Conservation (phyloP, 768 basidiomycete species). For the Exidia glandulosa region DNA sequence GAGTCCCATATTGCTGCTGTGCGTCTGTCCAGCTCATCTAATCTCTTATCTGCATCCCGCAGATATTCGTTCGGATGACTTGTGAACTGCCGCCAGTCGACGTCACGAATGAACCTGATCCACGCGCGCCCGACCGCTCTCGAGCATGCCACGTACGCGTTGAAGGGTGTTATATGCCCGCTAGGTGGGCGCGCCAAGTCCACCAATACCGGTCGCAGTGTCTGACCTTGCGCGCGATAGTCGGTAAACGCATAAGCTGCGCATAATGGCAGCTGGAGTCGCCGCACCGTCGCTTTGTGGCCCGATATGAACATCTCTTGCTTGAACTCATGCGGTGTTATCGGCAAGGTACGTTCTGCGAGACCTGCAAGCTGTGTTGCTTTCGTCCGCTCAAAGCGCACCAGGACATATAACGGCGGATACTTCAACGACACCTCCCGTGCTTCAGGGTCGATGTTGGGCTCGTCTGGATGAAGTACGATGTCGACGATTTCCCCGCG, state of each 20-base stretch:
- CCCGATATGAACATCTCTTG: constrained; percentile 11
- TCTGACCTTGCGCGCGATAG: constrained; percentile 33
- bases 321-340: constrained; percentile 13
- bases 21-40: too few relatives aligned
- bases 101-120: too few relatives aligned
- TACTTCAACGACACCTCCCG: constrained; percentile 14
- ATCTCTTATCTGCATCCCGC: too few relatives aligned
- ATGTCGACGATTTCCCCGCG: constrained; percentile 24
- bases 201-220: constrained; percentile 24
- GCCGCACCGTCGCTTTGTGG: constrained; percentile 5
- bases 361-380: constrained; percentile 17
- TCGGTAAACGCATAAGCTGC: constrained; percentile 32
- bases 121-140: too few relatives aligned
- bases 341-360: constrained; percentile 20
- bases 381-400: constrained; percentile 20
- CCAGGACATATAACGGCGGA: constrained; percentile 20
- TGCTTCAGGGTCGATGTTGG: neutral
- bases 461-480: constrained; percentile 22
- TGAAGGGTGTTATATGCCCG: constrained; percentile 24
- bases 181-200: constrained; percentile 27
- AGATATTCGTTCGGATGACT: too few relatives aligned
- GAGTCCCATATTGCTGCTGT: too few relatives aligned
- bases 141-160: constrained; percentile 18
- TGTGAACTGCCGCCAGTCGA: too few relatives aligned
- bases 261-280: constrained; percentile 23